Evolutionary conservation across 257 asterid genomes (phyloP).

Genomic region (Przewalskia tangutica): DNA sequence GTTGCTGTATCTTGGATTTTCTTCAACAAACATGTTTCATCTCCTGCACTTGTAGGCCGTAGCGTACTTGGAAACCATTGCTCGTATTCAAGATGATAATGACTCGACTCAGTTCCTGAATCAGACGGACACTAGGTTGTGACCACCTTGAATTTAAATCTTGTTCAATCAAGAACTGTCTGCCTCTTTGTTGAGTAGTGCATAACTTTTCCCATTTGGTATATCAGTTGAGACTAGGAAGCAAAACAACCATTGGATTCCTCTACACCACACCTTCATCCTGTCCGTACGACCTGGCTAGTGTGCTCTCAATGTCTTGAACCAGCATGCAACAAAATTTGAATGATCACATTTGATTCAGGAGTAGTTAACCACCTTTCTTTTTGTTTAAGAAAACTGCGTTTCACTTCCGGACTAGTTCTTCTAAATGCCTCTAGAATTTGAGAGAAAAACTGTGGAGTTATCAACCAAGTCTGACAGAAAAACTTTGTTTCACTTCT

Average conservation of each 20-base stretch:
- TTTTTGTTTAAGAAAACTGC: conserved; percentile 25
- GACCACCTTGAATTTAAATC: conserved; percentile 87
- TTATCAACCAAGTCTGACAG: not conserved
- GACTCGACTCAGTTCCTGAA: conserved; percentile 52
- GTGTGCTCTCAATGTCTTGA: too few species aligned
- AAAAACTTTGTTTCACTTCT: not conserved
- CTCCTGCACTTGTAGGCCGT: conserved; percentile 73
- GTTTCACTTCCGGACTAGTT: conserved; percentile 75
- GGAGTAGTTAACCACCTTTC: conserved; percentile 96
- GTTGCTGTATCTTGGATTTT: conserved; percentile 38
- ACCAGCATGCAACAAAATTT: conserved; percentile 17
- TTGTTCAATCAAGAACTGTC: conserved; percentile 80
- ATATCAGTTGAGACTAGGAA: conserved; percentile 53
- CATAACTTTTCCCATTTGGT: conserved; percentile 46
- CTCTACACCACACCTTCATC: conserved; percentile 89
- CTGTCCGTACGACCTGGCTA: conserved; percentile 62
- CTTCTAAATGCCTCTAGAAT: conserved; percentile 87
- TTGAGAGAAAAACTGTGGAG: conserved; percentile 2
- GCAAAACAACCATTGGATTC: conserved; percentile 72
- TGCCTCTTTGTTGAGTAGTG: conserved; percentile 75
- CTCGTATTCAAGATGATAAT: conserved; percentile 58
- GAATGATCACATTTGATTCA: conserved; percentile 87
- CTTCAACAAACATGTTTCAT: conserved; percentile 74
- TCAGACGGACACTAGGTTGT: conserved; percentile 76
- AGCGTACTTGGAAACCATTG: conserved; percentile 80